Percentiles rank a stretch among this genome's conserved stretches.
phyloP scores from a whole-genome alignment of 306 rosid species.

The Pueraria montana region DNA sequence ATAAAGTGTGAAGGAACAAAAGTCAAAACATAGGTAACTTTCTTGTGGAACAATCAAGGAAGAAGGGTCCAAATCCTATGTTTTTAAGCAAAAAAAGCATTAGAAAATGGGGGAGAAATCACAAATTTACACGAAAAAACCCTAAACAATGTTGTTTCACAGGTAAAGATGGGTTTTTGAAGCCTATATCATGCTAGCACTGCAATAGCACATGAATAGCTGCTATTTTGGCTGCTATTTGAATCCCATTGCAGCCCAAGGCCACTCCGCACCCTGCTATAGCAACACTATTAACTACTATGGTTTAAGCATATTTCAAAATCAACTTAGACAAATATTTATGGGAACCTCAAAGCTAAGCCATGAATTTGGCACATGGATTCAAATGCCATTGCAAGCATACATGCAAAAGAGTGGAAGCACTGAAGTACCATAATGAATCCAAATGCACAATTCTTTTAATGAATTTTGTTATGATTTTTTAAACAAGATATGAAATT shows the following conservation, averaged over 20 bases:
- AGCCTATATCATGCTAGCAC: neutral
- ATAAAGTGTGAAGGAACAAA: neutral
- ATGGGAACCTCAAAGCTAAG: slow-evolving; percentile 7
- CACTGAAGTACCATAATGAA: slow-evolving; percentile 15
- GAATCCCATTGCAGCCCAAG: neutral
- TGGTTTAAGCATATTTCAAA: slow-evolving; percentile 1
- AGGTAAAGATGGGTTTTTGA: neutral
- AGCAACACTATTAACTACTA: neutral
- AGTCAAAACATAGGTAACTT: neutral
- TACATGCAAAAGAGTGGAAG: slow-evolving; percentile 25
- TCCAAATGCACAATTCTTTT: slow-evolving; percentile 16
- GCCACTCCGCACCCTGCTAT: neutral
- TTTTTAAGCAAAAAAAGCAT: neutral
- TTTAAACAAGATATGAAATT: neutral
- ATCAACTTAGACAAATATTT: slow-evolving; percentile 28
- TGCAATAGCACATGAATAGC: neutral
- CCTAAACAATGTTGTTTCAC: neutral
- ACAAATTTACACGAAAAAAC: neutral
- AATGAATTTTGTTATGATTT: neutral
- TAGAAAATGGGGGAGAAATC: neutral
- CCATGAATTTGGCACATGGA: slow-evolving; percentile 5
- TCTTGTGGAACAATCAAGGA: neutral
- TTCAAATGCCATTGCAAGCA: slow-evolving; percentile 21
- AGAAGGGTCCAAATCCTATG: neutral
- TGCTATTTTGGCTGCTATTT: neutral